Evolutionary conservation across 129 eudicot species (phyloP).

Genomic region (Calendula officinalis): DNA sequence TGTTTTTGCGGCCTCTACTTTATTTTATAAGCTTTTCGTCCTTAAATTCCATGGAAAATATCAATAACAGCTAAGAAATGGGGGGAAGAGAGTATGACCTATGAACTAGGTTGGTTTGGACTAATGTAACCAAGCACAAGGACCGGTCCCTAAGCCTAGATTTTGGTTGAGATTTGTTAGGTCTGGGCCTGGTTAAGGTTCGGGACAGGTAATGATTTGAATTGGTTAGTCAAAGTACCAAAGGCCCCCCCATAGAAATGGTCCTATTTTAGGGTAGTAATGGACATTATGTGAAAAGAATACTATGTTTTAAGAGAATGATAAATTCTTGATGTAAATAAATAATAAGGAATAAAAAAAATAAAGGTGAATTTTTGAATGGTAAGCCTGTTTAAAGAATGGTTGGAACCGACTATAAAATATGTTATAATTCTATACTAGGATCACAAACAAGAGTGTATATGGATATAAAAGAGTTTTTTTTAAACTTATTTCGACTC

Average conservation of each 20-base stretch:
- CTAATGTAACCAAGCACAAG: constrained; percentile 6
- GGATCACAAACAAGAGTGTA: background rate
- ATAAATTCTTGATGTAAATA: background rate
- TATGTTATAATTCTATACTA: background rate
- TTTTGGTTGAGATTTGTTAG: background rate
- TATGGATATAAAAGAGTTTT: too few relatives aligned
- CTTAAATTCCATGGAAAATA: background rate
- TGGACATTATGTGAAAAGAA: background rate
- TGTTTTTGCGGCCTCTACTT: background rate
- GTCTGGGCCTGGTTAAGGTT: background rate
- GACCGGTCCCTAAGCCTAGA: background rate
- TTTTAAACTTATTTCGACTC: too few relatives aligned
- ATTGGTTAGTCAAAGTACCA: background rate
- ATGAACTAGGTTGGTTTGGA: background rate
- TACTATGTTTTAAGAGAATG: background rate
- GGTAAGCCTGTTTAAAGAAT: background rate
- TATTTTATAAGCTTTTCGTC: too few relatives aligned
- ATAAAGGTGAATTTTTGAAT: background rate
- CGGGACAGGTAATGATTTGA: constrained; percentile 2
- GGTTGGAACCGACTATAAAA: background rate
- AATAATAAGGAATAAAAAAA: background rate
- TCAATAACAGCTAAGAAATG: background rate
- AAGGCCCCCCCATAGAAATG: background rate
- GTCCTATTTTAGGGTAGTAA: background rate
- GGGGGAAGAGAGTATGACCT: background rate